Percentiles rank a stretch among this genome's conserved stretches.
These are phyloP conservation scores for Tolypocladium album DNA, from an alignment of 2,329 filamentous ascomycete genomes.

Conservation along the genomic window DNA sequence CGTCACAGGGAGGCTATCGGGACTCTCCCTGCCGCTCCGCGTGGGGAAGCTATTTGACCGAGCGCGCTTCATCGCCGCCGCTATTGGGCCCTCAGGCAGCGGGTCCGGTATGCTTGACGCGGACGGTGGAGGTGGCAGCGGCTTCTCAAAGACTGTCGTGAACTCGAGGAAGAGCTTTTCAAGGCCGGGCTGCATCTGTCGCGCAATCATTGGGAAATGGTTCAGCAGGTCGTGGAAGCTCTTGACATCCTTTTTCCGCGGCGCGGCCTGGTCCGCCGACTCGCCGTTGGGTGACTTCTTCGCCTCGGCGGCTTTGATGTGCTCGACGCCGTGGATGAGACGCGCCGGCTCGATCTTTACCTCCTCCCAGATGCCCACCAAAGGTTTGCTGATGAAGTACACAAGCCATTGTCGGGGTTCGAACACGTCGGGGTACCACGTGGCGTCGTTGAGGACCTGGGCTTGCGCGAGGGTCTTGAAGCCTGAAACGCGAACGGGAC, in stretches of 20 bases:
- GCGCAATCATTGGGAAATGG: conserved; percentile 88
- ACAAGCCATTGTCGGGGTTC: conserved; percentile 91
- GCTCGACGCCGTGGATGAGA: conserved; percentile 34
- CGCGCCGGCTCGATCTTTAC: conserved; percentile 59
- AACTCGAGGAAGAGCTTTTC: conserved; percentile 89
- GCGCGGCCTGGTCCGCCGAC: conserved; percentile 29
- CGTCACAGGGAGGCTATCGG: conserved; percentile 33
- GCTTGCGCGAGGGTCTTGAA: conserved; percentile 90
- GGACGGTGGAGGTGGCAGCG: conserved; percentile 64
- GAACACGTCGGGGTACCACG: conserved; percentile 83
- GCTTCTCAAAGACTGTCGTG: conserved; percentile 72
- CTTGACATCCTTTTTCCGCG: conserved; percentile 77
- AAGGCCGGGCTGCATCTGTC: conserved; percentile 88
- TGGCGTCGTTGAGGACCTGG: conserved; percentile 69
- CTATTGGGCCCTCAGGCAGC: conserved; percentile 43
- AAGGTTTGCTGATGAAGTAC: conserved; percentile 86
- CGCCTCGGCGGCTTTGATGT: conserved; percentile 24
- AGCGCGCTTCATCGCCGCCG: conserved; percentile 42
- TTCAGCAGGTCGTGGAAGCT: conserved; percentile 83
- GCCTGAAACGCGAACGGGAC: conserved; percentile 38
- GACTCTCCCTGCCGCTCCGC: conserved; percentile 19
- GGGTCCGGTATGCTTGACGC: conserved; percentile 49
- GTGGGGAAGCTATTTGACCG: conserved; percentile 38
- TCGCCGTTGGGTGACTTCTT: conserved; percentile 25
- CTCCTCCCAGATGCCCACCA: conserved; percentile 76